Percentiles rank a stretch among this genome's conserved stretches.
phyloP scores from a whole-genome alignment of 495 filamentous ascomycete genomes.

The Mycothermus thermophilus region DNA sequence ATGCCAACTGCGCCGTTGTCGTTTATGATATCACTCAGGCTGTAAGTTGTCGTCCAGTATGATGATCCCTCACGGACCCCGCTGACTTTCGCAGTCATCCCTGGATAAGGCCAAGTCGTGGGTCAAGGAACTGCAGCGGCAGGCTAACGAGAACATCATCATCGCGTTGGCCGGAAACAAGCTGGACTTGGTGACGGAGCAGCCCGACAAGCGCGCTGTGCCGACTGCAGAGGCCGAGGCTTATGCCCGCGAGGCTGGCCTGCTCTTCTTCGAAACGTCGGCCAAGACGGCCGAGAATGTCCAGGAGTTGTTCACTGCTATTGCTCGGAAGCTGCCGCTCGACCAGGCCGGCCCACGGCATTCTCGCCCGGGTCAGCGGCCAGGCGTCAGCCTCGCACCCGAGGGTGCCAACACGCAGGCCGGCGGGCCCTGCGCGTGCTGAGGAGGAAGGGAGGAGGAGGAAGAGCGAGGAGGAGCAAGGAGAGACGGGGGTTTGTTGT shows the following conservation, averaged over 20 bases:
- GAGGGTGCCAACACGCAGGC: conserved; percentile 65
- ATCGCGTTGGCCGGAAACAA: conserved; percentile 98
- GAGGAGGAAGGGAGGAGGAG: conserved; percentile 1
- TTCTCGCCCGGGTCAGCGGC: conserved; percentile 57
- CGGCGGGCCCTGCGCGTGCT: conserved; percentile 66
- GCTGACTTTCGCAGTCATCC: conserved; percentile 50
- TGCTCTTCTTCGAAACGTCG: conserved; percentile 95
- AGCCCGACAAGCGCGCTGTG: conserved; percentile 88
- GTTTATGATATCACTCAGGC: conserved; percentile 99
- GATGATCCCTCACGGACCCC: conserved; percentile 2
- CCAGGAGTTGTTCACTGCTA: conserved; percentile 89
- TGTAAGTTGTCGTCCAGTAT: conserved; percentile 39
- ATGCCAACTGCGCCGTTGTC: conserved; percentile 96
- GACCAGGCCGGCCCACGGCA: conserved; percentile 85
- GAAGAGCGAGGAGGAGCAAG: background rate
- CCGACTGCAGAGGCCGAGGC: conserved; percentile 79
- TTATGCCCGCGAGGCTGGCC: conserved; percentile 80
- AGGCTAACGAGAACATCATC: conserved; percentile 98
- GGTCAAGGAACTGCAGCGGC: conserved; percentile 98
- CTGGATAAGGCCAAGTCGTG: conserved; percentile 97
- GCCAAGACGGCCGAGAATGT: conserved; percentile 96
- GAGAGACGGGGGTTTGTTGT: background rate
- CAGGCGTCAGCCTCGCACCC: conserved; percentile 67
- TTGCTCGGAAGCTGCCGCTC: conserved; percentile 90
- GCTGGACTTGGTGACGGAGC: conserved; percentile 78